A percentile compares a stretch with the other conserved stretches of the same genome.
Conservation (phyloP, 2,329 filamentous ascomycete species). For the Rhynchosporium graminicola region DNA sequence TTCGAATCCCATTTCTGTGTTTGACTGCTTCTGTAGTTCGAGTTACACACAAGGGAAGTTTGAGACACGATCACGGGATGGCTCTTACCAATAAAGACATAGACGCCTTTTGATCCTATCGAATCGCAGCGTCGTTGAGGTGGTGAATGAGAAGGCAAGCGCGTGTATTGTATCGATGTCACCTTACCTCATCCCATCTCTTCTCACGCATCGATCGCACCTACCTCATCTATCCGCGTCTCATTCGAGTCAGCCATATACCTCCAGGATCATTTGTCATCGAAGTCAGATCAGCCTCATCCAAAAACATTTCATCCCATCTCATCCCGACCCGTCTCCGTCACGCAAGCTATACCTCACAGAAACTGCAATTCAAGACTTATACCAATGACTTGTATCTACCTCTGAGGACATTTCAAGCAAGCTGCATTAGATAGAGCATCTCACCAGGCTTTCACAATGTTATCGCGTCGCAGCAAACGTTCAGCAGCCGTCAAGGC, state of each 20-base stretch:
- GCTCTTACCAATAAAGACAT: not conserved
- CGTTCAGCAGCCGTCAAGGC: conserved; percentile 36
- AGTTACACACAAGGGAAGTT: too few relatives aligned
- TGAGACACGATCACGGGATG: not conserved
- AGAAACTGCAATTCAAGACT: not conserved
- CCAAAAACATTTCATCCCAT: conserved; percentile 2
- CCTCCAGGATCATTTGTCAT: too few relatives aligned
- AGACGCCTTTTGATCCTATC: not conserved
- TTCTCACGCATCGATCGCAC: not conserved
- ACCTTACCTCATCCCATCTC: not conserved
- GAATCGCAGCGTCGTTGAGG: not conserved
- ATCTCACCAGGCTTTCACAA: conserved; percentile 18
- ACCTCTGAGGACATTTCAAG: conserved; percentile 9
- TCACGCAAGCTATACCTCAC: conserved; percentile 6
- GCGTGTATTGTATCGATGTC: conserved; percentile 1
- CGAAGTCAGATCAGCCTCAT: conserved; percentile 4
- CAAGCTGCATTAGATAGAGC: not conserved
- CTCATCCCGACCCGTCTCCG: conserved; percentile 1
- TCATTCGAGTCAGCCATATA: not conserved
- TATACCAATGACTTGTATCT: not conserved
- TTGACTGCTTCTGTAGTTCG: too few relatives aligned
- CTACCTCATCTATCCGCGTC: conserved; percentile 11
- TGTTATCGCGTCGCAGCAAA: conserved; percentile 38
- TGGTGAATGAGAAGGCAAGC: conserved; percentile 8
- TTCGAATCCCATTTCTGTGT: too few relatives aligned